Conservation (phyloP, 306 rosid genomes). For the Senna siamea region DNA sequence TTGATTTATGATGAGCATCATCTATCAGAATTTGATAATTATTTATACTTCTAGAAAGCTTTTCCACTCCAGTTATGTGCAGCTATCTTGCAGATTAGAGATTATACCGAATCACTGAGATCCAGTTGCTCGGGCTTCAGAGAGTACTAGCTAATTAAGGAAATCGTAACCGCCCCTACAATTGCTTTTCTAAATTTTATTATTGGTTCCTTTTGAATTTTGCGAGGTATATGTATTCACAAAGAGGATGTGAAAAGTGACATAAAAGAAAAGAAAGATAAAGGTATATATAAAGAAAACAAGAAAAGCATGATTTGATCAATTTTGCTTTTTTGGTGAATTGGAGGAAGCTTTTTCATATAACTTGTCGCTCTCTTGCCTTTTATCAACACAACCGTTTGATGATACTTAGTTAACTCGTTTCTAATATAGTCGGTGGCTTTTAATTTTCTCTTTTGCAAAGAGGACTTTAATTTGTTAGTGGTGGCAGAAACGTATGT, state of each 20-base stretch:
- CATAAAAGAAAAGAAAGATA: not conserved
- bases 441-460: not conserved
- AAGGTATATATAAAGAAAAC: not conserved
- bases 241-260: constrained; percentile 6
- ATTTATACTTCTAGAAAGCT: not conserved
- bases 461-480: too few species aligned
- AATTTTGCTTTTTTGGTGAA: constrained; percentile 19
- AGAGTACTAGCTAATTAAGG: not conserved
- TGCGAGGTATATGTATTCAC: not conserved
- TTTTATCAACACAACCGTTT: not conserved
- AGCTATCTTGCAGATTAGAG: not conserved
- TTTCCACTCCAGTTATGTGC: not conserved
- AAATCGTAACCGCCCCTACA: too few species aligned
- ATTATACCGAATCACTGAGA: not conserved
- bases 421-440: not conserved
- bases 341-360: constrained; percentile 17
- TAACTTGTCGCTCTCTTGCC: constrained; percentile 17
- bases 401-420: not conserved
- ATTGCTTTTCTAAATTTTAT: not conserved
- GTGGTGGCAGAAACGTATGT: too few species aligned
- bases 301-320: constrained; percentile 6
- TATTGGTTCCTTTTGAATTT: constrained; percentile 10
- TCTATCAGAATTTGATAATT: not conserved
- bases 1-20: not conserved
- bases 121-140: not conserved